These are phyloP conservation scores for Periconia sp. DNA, from an alignment of 2,329 filamentous ascomycete species.

Conservation along the genomic window DNA sequence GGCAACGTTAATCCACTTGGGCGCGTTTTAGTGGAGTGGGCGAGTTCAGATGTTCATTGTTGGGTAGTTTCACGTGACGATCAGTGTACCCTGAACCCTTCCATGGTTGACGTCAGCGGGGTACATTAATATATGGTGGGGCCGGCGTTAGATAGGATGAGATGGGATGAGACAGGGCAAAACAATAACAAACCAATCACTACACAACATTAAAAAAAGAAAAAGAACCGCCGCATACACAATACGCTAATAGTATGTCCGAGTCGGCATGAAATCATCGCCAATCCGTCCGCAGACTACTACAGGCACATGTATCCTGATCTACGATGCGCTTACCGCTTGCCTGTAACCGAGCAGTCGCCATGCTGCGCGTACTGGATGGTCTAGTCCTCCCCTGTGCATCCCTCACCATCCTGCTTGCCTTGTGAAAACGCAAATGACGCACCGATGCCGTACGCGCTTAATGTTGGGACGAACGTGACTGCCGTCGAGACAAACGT, in stretches of 20 bases:
- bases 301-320: background rate
- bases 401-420: background rate
- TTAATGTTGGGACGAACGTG: background rate
- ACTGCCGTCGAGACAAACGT: background rate
- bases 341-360: background rate
- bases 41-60: no score
- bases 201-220: no score
- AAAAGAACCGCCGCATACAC: no score
- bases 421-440: background rate
- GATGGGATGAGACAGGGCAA: background rate
- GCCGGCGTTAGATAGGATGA: background rate
- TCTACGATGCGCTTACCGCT: background rate
- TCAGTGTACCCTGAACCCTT: no score
- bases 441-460: background rate
- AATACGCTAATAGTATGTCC: no score
- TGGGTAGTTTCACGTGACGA: background rate
- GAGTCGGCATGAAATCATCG: background rate
- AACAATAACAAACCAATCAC: background rate
- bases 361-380: background rate
- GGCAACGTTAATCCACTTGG: background rate
- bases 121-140: background rate
- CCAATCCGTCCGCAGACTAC: no score
- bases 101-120: conserved; percentile 1
- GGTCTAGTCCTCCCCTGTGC: background rate
- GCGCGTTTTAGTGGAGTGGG: background rate